Conservation (phyloP, 371 early-diverging fungal species). For the Syncephalastrum monosporum region DNA sequence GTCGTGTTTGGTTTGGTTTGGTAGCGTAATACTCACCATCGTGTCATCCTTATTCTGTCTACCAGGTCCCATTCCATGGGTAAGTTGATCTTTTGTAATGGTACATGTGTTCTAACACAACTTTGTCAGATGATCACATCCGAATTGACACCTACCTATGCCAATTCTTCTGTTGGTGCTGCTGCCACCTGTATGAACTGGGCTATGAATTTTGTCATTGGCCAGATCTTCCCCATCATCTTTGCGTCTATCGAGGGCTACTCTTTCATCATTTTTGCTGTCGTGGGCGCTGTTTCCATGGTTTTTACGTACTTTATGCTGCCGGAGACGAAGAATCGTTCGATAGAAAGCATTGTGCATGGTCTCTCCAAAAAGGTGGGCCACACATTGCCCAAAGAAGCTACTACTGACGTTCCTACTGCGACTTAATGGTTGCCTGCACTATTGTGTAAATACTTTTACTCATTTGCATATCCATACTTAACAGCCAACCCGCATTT, state of each 20-base stretch:
- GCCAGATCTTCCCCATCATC: conserved; percentile 36
- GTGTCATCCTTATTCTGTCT: conserved; percentile 31
- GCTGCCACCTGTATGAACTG: conserved; percentile 48
- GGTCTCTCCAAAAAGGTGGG: background rate
- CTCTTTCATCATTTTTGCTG: conserved; percentile 59
- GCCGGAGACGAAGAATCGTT: conserved; percentile 74
- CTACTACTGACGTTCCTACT: too few species aligned
- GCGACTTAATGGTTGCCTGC: too few species aligned
- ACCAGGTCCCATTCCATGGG: conserved; percentile 17
- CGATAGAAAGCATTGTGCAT: conserved; percentile 56
- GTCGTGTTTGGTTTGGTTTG: too few species aligned
- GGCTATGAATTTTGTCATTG: conserved; percentile 30
- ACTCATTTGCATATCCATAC: too few species aligned
- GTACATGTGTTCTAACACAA: too few species aligned
- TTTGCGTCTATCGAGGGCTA: conserved; percentile 48
- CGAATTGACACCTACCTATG: conserved; percentile 66
- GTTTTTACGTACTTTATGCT: conserved; percentile 18
- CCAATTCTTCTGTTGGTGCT: conserved; percentile 42
- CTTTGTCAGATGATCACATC: conserved; percentile 39
- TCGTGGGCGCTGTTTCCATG: conserved; percentile 20
- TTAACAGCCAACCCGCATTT: too few species aligned
- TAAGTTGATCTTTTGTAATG: background rate
- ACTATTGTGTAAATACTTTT: too few species aligned
- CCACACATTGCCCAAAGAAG: conserved; percentile 7
- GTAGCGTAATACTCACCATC: too few species aligned